Evolutionary conservation across 2,329 filamentous ascomycete genomes (phyloP).

Genomic region (Ascochyta clinopodiicola): DNA sequence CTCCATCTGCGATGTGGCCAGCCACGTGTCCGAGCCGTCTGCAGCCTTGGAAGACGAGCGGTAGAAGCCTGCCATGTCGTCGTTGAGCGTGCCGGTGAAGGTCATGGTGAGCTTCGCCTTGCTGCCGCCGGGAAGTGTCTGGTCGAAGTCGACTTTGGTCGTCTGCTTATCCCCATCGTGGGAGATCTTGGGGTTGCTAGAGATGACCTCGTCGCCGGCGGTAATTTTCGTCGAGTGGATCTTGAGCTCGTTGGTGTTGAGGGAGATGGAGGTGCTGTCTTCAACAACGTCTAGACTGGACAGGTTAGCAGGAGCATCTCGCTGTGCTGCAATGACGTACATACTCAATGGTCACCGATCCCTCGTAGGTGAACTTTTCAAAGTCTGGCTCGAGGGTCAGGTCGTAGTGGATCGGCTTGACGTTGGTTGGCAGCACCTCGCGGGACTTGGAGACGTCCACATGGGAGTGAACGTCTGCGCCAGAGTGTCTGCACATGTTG

Average conservation of each 20-base stretch:
- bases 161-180: slow-evolving; percentile 83
- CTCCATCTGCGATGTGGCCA: slow-evolving; percentile 96
- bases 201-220: slow-evolving; percentile 62
- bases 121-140: slow-evolving; percentile 73
- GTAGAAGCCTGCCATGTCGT: slow-evolving; percentile 98
- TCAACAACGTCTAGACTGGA: slow-evolving; percentile 77
- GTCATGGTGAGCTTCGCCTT: slow-evolving; percentile 80
- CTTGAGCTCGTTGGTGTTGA: slow-evolving; percentile 87
- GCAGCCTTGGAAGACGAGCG: slow-evolving; percentile 88
- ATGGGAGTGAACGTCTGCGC: slow-evolving; percentile 61
- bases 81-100: slow-evolving; percentile 82
- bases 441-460: slow-evolving; percentile 70
- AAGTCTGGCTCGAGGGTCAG: slow-evolving; percentile 91
- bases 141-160: slow-evolving; percentile 79
- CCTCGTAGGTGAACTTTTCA: slow-evolving; percentile 84
- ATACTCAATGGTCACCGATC: slow-evolving; percentile 81
- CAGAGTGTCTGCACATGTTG: slow-evolving; percentile 73
- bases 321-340: slow-evolving; percentile 24
- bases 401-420: slow-evolving; percentile 91
- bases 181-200: slow-evolving; percentile 70
- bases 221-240: slow-evolving; percentile 77
- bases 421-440: slow-evolving; percentile 88
- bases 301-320: slow-evolving; percentile 26
- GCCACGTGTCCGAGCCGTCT: slow-evolving; percentile 78
- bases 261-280: slow-evolving; percentile 81